Evolutionary conservation across 148 eudicot genomes (phyloP).

Genomic region (Nyssa sinensis): DNA sequence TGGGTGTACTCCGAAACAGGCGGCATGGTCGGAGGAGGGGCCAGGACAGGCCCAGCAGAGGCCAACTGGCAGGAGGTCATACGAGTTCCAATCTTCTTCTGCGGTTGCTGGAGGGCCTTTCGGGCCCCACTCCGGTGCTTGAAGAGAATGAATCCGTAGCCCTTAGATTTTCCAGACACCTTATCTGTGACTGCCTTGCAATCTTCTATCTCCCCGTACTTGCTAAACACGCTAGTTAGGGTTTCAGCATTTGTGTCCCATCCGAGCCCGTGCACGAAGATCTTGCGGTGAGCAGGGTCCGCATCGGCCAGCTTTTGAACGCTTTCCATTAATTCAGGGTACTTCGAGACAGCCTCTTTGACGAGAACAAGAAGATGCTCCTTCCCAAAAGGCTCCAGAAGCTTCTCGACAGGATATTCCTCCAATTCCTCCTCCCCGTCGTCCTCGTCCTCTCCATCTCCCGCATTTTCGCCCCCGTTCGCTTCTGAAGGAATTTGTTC

Average conservation of each 20-base stretch:
- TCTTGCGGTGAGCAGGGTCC: constrained; percentile 80
- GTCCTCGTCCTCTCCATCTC: constrained; percentile 8
- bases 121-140: constrained; percentile 64
- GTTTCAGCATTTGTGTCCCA: constrained; percentile 86
- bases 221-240: constrained; percentile 39
- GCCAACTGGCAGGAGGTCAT: constrained; percentile 83
- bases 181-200: constrained; percentile 80
- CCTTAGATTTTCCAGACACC: constrained; percentile 74
- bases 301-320: constrained; percentile 61
- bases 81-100: constrained; percentile 78
- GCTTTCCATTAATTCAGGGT: constrained; percentile 40
- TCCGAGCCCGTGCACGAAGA: constrained; percentile 86
- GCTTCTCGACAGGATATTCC: constrained; percentile 65
- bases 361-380: constrained; percentile 55
- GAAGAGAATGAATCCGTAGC: constrained; percentile 78
- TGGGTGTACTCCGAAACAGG: constrained; percentile 73
- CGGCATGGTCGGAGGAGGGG: constrained; percentile 27
- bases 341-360: constrained; percentile 53
- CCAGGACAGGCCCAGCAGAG: constrained; percentile 73
- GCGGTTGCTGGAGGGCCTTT: constrained; percentile 66
- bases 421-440: constrained; percentile 13
- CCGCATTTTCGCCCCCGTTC: constrained; percentile 13
- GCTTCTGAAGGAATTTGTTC: neutral
- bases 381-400: constrained; percentile 80
- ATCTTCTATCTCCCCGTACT: constrained; percentile 87